Evolutionary conservation across 768 basidiomycete species (phyloP), one percentile per base, ranked within the genome.

Genomic region (Lactarius hengduanensis): DNA sequence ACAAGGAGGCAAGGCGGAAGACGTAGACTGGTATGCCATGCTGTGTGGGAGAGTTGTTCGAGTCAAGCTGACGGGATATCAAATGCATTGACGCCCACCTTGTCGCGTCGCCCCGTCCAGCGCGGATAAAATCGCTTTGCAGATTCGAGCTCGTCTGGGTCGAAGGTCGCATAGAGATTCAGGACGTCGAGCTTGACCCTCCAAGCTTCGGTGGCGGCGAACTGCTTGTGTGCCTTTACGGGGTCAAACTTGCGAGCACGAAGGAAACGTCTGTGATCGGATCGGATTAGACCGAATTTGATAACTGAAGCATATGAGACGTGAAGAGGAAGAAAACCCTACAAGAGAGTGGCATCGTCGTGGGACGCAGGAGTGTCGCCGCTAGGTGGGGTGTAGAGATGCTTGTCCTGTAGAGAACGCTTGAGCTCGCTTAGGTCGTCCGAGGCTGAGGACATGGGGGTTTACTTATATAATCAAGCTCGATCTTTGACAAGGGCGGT

Each of bases 31-130:
- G 92, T 56, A 85, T 74, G 30, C 91, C 91, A 54, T 83, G 77
- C 88, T 91, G 65, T 22, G 59, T 32, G 22, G 22, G 22, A 50
- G 47, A n/a, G 45, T 20, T n/a, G 43, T 47, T n/a, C 10, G 50
- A 59, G 62, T 54, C 53, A 54, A 64, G 32, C 30, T 36, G 34
- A 26, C 20, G n/a, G 18, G 28, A 59, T 57, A 34, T 59, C 63
- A 47, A 55, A 60, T n/a, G 34, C 6, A 16, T 22, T 13, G 40
- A 50, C 26, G 43, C 69, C 45, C 61, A 87, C 91, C 79, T 89
- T 90, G 74, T 92, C 88, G 69, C 90, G 78, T 55, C 88, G 80
- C 0, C 91, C 92, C 0, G 90, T 92, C 90, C 90, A 93, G 38
- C 88, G 82, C 1, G 91, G 90, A 76, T 93, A 94, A 67, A 87